Conservation (phyloP, 108 stramenopile species). For the Bacterosira constricta region DNA sequence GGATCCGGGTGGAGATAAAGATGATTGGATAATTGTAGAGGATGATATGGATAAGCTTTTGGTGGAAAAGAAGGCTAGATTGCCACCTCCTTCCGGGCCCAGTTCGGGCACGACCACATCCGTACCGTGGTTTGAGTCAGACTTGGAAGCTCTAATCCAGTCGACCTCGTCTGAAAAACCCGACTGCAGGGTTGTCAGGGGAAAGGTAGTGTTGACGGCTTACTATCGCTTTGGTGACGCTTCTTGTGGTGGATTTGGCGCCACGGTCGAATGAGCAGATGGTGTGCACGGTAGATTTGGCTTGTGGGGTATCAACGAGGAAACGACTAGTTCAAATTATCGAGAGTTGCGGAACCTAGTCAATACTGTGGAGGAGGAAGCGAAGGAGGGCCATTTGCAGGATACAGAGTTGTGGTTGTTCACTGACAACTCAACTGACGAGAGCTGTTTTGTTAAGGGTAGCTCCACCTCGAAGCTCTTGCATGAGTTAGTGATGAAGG, state of each 20-base stretch:
- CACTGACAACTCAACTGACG: conserved; percentile 54
- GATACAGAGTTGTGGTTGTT: conserved; percentile 49
- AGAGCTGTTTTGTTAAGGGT: conserved; percentile 33
- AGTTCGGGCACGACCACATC: too few species aligned
- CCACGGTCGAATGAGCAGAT: neutral
- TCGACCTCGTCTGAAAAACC: too few species aligned
- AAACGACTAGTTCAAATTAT: conserved; percentile 17
- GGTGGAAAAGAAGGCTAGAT: neutral
- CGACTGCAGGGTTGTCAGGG: conserved; percentile 1
- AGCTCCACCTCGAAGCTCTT: conserved; percentile 19
- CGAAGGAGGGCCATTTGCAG: neutral
- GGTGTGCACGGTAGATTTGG: neutral
- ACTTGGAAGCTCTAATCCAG: too few species aligned
- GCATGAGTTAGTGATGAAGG: conserved; percentile 4
- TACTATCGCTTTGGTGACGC: conserved; percentile 14
- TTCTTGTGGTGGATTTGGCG: conserved; percentile 12
- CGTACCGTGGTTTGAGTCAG: too few species aligned
- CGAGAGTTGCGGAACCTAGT: conserved; percentile 24
- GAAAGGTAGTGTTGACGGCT: neutral
- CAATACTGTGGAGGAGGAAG: conserved; percentile 13
- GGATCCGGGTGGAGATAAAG: neutral
- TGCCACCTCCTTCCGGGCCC: too few species aligned
- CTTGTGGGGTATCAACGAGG: neutral
- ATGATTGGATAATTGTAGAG: neutral
- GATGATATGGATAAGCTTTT: neutral